A percentile compares a stretch with the other conserved stretches of the same genome.
Conservation (phyloP, 2,329 filamentous ascomycete species). For the Magnaporthiopsis poae region DNA sequence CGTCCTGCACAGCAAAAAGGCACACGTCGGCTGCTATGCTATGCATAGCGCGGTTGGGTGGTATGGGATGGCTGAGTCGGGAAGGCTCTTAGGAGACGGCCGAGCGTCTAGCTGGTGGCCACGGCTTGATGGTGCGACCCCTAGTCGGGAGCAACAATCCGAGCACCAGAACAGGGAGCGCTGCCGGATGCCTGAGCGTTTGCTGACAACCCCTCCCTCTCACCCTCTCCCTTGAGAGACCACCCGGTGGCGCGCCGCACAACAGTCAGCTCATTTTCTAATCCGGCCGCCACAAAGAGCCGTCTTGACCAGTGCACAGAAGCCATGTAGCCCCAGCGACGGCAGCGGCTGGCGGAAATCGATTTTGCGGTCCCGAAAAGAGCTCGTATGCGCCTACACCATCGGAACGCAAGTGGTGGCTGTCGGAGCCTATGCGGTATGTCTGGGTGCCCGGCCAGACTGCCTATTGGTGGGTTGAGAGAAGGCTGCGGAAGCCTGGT, state of each 20-base stretch:
- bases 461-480: not conserved
- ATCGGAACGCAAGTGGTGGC: not conserved
- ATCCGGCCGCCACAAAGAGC: too few relatives aligned
- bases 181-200: not conserved
- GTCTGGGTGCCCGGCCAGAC: not conserved
- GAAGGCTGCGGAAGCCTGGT: not conserved
- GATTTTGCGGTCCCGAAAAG: not conserved
- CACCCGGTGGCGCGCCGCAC: too few relatives aligned
- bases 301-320: too few relatives aligned
- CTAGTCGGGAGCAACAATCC: not conserved
- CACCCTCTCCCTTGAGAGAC: too few relatives aligned
- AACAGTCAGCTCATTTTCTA: too few relatives aligned
- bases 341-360: too few relatives aligned
- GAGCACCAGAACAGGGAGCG: not conserved
- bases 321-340: too few relatives aligned
- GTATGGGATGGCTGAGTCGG: not conserved
- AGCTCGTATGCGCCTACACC: not conserved
- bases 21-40: not conserved
- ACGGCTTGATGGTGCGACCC: not conserved
- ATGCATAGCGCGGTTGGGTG: not conserved
- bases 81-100: not conserved
- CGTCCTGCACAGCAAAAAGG: not conserved
- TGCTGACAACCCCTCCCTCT: not conserved
- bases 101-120: not conserved
- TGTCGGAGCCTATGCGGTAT: not conserved